phyloP scores from a whole-genome alignment of 2,329 filamentous ascomycete genomes.

The Davidsoniella neocaledoniae region DNA sequence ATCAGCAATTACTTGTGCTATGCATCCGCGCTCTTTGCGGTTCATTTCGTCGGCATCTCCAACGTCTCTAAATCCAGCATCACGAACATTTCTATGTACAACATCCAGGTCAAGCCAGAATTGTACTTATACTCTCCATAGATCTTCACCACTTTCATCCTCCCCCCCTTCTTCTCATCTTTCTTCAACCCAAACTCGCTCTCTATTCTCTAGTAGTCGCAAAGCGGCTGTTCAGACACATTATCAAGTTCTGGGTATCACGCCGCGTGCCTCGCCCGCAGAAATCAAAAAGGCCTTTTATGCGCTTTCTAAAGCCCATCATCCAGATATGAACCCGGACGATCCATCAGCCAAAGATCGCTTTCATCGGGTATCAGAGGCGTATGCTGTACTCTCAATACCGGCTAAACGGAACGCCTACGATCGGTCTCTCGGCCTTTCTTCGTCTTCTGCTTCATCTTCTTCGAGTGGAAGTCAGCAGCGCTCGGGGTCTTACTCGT shows the following conservation, averaged over 20 bases:
- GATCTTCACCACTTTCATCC: neutral
- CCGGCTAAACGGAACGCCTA: slow-evolving; percentile 61
- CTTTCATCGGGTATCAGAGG: slow-evolving; percentile 72
- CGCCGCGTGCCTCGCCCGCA: slow-evolving; percentile 46
- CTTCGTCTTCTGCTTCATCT: slow-evolving; percentile 15
- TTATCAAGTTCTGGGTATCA: slow-evolving; percentile 69
- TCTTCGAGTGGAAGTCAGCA: slow-evolving; percentile 16
- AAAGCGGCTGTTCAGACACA: slow-evolving; percentile 32
- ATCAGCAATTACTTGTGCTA: too few relatives aligned
- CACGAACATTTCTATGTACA: too few relatives aligned
- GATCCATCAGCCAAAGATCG: slow-evolving; percentile 56
- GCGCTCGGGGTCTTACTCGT: too few relatives aligned
- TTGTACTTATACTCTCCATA: too few relatives aligned
- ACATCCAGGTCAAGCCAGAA: too few relatives aligned
- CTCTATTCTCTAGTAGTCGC: slow-evolving; percentile 13
- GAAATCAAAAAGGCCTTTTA: slow-evolving; percentile 96
- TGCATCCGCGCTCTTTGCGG: too few relatives aligned
- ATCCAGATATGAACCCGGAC: slow-evolving; percentile 75
- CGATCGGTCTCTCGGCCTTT: slow-evolving; percentile 48
- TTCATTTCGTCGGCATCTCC: too few relatives aligned
- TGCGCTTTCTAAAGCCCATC: slow-evolving; percentile 73
- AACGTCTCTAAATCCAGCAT: too few relatives aligned
- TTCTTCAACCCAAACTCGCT: slow-evolving; percentile 10
- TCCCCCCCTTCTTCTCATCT: neutral
- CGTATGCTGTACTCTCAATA: slow-evolving; percentile 61